These are phyloP conservation scores for Fusarium papillatum DNA, from an alignment of 2,329 filamentous ascomycete genomes.

Conservation along the genomic window DNA sequence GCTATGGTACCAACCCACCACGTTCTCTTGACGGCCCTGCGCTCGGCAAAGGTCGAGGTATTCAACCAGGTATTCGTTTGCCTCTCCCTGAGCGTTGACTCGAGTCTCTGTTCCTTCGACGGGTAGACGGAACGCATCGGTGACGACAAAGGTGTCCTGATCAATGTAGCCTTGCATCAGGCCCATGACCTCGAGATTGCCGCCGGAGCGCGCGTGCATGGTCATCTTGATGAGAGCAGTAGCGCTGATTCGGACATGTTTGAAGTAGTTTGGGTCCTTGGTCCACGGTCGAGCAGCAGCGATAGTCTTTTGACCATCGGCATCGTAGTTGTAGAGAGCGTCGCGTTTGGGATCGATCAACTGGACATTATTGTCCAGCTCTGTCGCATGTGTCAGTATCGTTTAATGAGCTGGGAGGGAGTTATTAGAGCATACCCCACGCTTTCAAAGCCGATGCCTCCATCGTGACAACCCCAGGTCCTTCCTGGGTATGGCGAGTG, in stretches of 20 bases:
- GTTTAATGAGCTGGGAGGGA: neutral
- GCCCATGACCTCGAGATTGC: constrained; percentile 95
- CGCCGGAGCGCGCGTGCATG: constrained; percentile 97
- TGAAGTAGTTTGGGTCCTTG: constrained; percentile 88
- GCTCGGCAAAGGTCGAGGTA: constrained; percentile 85
- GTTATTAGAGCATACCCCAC: constrained; percentile 40
- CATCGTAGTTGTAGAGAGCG: constrained; percentile 89
- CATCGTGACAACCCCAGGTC: constrained; percentile 38
- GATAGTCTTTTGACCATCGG: constrained; percentile 75
- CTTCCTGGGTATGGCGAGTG: constrained; percentile 21
- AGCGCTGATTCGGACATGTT: constrained; percentile 91
- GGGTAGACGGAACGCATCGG: constrained; percentile 92
- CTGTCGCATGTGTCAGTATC: constrained; percentile 59
- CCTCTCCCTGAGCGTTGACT: constrained; percentile 95
- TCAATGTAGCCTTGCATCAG: constrained; percentile 97
- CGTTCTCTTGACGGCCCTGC: constrained; percentile 86
- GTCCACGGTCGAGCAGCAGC: constrained; percentile 80
- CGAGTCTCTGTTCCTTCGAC: constrained; percentile 99
- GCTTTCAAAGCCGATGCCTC: constrained; percentile 48
- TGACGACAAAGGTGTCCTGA: constrained; percentile 89
- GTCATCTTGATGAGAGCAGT: constrained; percentile 98
- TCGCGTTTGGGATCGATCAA: constrained; percentile 90
- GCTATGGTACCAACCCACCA: constrained; percentile 97
- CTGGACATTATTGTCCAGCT: constrained; percentile 88
- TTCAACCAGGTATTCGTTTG: constrained; percentile 96